A percentile compares a stretch with the other conserved stretches of the same genome.
phyloP scores from a whole-genome alignment of 192 early-diverging fungal genomes.

The Phycomyces nitens region DNA sequence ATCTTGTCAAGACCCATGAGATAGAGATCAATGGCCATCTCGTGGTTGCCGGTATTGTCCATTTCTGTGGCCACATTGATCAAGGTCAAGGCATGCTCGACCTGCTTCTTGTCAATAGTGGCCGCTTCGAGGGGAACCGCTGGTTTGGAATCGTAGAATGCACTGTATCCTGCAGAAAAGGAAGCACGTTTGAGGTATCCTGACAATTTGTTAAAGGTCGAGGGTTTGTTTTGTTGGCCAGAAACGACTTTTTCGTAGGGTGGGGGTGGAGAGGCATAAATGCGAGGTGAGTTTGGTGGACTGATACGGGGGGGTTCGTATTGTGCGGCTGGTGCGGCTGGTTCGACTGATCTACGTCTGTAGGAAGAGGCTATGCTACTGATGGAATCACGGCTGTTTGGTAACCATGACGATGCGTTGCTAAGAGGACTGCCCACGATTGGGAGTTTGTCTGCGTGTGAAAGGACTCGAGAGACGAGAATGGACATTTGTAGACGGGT shows the following conservation, averaged over 20 bases:
- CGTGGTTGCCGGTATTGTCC: conserved; percentile 13
- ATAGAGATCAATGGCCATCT: conserved; percentile 24
- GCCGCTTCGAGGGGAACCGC: not conserved
- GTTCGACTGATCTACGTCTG: not conserved
- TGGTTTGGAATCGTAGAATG: not conserved
- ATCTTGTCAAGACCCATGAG: conserved; percentile 25
- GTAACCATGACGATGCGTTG: conserved; percentile 6
- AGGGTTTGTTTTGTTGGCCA: not conserved
- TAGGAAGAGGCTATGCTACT: not conserved
- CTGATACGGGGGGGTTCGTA: conserved; percentile 1
- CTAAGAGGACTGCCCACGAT: not conserved
- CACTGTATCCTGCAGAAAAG: not conserved
- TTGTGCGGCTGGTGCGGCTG: not conserved
- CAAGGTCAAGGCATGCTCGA: conserved; percentile 24
- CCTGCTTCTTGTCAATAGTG: conserved; percentile 11
- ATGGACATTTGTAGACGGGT: conserved; percentile 1
- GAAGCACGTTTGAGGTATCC: conserved; percentile 12
- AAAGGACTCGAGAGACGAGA: conserved; percentile 2
- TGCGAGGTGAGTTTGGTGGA: not conserved
- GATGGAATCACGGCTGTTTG: not conserved
- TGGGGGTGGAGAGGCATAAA: conserved; percentile 15
- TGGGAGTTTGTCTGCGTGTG: conserved; percentile 11
- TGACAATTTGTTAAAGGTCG: not conserved
- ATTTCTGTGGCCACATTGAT: conserved; percentile 21
- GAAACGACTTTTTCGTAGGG: conserved; percentile 11